phyloP scores from a whole-genome alignment of 1,284 basidiomycete genomes.

The Termitomyces sp. region DNA sequence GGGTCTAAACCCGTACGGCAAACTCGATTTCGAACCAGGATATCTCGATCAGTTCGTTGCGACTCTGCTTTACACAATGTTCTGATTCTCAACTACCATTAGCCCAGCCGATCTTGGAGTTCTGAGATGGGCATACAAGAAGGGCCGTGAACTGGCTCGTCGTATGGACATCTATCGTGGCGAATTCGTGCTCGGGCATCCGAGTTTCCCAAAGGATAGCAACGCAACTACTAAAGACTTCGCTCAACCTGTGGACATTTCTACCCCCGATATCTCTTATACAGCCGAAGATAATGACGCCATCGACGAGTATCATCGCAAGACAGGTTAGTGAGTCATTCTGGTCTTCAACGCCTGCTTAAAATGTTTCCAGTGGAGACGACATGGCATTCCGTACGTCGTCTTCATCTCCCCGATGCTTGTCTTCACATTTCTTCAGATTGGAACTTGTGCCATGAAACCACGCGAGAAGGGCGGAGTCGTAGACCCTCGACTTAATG shows the following conservation, averaged over 20 bases:
- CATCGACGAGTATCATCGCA: constrained; percentile 38
- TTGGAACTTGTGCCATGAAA: constrained; percentile 61
- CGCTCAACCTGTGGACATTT: constrained; percentile 32
- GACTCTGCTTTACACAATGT: not conserved
- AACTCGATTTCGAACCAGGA: constrained; percentile 25
- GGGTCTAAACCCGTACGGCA: constrained; percentile 18
- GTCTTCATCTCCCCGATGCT: not conserved
- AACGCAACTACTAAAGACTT: constrained; percentile 31
- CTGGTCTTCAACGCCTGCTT: not conserved
- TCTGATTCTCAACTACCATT: not conserved
- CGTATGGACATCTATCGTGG: constrained; percentile 9
- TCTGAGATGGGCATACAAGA: constrained; percentile 55
- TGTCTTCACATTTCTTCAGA: constrained; percentile 4
- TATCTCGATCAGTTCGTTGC: constrained; percentile 20
- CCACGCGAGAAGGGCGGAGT: constrained; percentile 51
- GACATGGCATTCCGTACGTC: constrained; percentile 51
- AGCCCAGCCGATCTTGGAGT: constrained; percentile 51
- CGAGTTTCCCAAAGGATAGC: constrained; percentile 1
- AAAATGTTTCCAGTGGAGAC: constrained; percentile 31
- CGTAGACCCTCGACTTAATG: constrained; percentile 55
- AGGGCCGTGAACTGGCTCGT: constrained; percentile 49
- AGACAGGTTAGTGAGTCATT: constrained; percentile 10
- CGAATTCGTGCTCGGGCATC: constrained; percentile 10
- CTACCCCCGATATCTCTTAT: constrained; percentile 47
- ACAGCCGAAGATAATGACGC: constrained; percentile 50